These are phyloP conservation scores for Carex parvula DNA, from an alignment of 176 grass and related monocot species.

Conservation along the genomic window DNA sequence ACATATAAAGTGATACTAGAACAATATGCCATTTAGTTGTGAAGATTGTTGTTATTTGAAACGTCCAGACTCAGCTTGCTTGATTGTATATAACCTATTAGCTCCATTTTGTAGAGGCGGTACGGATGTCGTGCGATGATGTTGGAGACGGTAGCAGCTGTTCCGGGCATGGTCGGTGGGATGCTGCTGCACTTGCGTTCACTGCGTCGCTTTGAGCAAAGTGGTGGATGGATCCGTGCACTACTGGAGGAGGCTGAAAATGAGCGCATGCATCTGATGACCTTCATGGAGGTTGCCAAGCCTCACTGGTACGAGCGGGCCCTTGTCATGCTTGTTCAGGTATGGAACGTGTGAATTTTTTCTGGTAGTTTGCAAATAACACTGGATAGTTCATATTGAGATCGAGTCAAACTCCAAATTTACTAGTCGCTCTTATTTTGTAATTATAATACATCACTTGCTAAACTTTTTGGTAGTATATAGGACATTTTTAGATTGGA, in stretches of 20 bases:
- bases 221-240: constrained; percentile 78
- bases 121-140: constrained; percentile 73
- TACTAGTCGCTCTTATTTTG: no score
- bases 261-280: constrained; percentile 99
- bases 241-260: constrained; percentile 97
- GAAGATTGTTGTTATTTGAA: background rate
- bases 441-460: background rate
- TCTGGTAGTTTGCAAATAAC: background rate
- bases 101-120: constrained; percentile 38
- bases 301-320: constrained; percentile 83
- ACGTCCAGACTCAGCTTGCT: background rate
- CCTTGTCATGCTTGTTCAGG: constrained; percentile 64
- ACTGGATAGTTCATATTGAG: no score
- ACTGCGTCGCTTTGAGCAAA: constrained; percentile 91
- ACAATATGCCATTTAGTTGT: background rate
- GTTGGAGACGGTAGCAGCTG: constrained; percentile 85
- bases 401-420: no score
- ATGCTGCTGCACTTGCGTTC: constrained; percentile 95
- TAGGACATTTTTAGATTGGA: background rate
- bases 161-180: constrained; percentile 89
- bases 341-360: background rate
- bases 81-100: background rate
- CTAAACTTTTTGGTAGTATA: background rate
- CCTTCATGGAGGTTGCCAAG: constrained; percentile 75
- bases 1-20: background rate